Percentiles rank a stretch among this genome's conserved stretches.
phyloP scores from a whole-genome alignment of 23 red algal genomes.

The Cyanidium caldarium region DNA sequence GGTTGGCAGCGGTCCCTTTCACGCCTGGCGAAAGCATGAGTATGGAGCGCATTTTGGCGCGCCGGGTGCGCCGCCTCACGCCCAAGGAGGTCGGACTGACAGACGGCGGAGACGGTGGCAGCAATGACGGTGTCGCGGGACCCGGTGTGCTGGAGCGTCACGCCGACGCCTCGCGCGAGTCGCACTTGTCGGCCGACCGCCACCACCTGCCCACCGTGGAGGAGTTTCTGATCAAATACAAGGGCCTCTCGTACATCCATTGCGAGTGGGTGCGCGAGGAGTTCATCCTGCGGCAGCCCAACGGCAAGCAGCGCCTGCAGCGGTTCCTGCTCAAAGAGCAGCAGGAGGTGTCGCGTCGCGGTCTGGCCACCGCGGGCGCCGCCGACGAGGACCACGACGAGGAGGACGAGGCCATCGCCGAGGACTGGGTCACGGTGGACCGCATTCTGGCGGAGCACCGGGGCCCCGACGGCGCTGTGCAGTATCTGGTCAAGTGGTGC shows the following conservation, averaged over 20 bases:
- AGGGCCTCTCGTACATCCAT: conserved; percentile 39
- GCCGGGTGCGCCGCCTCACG: not conserved
- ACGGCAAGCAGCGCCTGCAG: conserved; percentile 42
- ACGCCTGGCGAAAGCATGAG: too few relatives aligned
- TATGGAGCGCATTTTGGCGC: not conserved
- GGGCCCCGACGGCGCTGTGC: not conserved
- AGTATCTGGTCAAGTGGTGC: conserved; percentile 55
- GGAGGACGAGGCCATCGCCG: conserved; percentile 40
- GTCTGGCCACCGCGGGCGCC: conserved; percentile 3
- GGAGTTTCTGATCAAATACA: conserved; percentile 51
- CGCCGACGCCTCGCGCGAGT: too few relatives aligned
- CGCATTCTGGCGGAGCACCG: conserved; percentile 30
- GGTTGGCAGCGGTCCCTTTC: too few relatives aligned
- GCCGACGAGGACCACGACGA: conserved; percentile 21
- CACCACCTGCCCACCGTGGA: not conserved
- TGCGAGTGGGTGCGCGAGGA: conserved; percentile 41
- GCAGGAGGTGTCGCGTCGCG: not conserved
- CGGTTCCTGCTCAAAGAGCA: conserved; percentile 24
- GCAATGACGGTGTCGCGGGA: too few relatives aligned
- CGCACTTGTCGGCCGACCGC: too few relatives aligned
- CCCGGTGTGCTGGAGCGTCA: too few relatives aligned
- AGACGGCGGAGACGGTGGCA: too few relatives aligned
- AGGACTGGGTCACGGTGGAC: conserved; percentile 35
- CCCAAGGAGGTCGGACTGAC: not conserved
- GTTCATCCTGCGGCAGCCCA: conserved; percentile 25